Conservation (phyloP, 106 monocot genomes). For the Dactylorhiza incarnata region DNA sequence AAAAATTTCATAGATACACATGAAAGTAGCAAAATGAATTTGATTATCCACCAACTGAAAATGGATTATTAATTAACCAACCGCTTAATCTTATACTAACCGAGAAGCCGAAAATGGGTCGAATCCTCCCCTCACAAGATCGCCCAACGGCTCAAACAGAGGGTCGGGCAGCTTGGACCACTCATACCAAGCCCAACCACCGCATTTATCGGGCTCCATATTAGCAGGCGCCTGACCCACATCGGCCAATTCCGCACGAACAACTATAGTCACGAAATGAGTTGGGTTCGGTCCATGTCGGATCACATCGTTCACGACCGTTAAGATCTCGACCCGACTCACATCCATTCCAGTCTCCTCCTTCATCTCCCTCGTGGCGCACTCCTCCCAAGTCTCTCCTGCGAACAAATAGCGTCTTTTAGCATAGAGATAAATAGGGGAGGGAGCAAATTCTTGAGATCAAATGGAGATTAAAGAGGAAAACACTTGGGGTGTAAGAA, state of each 20-base stretch:
- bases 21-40: no score
- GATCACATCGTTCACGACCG: conserved; percentile 29
- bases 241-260: conserved; percentile 27
- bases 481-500: no score
- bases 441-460: no score
- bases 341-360: conserved; percentile 60
- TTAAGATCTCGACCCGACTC: conserved; percentile 22
- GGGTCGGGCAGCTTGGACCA: conserved; percentile 37
- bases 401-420: neutral
- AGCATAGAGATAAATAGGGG: neutral
- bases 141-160: conserved; percentile 31
- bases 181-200: conserved; percentile 51
- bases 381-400: conserved; percentile 45
- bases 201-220: conserved; percentile 49
- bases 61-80: no score
- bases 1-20: no score
- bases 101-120: conserved; percentile 19
- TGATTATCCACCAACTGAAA: no score
- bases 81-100: neutral
- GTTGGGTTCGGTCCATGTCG: conserved; percentile 12
- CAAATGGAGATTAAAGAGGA: no score
- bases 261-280: conserved; percentile 46
- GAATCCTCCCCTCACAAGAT: conserved; percentile 23
- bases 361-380: conserved; percentile 46
- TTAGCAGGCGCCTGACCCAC: conserved; percentile 30